Conservation (phyloP, 2,329 filamentous ascomycete genomes). For the Ophiocordyceps sinensis region DNA sequence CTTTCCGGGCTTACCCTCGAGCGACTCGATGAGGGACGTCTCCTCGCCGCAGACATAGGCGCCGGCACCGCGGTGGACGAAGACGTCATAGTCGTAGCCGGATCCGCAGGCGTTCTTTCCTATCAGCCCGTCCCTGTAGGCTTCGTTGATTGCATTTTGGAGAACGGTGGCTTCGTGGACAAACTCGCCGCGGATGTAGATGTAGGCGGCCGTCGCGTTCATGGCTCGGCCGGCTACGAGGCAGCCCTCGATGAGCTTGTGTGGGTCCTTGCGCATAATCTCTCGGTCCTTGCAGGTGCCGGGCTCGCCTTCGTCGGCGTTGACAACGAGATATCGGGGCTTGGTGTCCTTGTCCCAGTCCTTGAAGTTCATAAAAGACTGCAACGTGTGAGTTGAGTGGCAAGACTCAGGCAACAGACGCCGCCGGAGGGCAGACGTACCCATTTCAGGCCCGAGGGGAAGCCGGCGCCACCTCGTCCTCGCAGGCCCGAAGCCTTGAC, state of each 20-base stretch:
- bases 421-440: constrained; percentile 36
- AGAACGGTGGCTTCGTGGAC: constrained; percentile 89
- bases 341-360: constrained; percentile 97
- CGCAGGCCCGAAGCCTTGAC: constrained; percentile 92
- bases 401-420: background rate
- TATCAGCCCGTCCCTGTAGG: constrained; percentile 85
- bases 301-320: constrained; percentile 96
- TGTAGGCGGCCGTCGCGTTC: constrained; percentile 98
- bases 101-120: constrained; percentile 96
- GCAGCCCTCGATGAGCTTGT: constrained; percentile 97
- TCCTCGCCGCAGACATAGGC: constrained; percentile 98
- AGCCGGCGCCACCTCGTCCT: constrained; percentile 92
- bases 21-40: constrained; percentile 92
- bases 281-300: constrained; percentile 99
- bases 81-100: constrained; percentile 97
- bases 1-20: constrained; percentile 98
- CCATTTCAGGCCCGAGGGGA: constrained; percentile 98
- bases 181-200: constrained; percentile 98
- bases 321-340: constrained; percentile 93
- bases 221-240: constrained; percentile 91
- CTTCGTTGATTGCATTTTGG: constrained; percentile 93
- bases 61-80: constrained; percentile 88
- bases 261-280: constrained; percentile 99
- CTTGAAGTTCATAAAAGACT: constrained; percentile 99
- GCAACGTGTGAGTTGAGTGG: constrained; percentile 4